A percentile compares a stretch with the other conserved stretches of the same genome.
These are phyloP conservation scores for Millerozyma miso DNA, from an alignment of 805 yeast species.

Conservation along the genomic window DNA sequence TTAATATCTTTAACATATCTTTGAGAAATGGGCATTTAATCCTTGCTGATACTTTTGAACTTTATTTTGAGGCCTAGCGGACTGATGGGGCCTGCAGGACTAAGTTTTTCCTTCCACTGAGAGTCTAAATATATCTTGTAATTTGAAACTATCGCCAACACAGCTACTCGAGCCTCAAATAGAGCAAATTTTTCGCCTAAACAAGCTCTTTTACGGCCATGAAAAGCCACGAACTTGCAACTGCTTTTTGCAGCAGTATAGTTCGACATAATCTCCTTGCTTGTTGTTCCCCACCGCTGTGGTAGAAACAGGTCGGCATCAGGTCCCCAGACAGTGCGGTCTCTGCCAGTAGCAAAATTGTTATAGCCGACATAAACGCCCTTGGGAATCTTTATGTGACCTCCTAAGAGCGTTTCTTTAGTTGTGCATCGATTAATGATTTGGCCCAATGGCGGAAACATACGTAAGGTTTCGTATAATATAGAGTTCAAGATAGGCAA, in stretches of 20 bases:
- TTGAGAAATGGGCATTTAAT: no score
- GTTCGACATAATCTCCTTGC: slow-evolving; percentile 31
- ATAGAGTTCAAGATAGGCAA: slow-evolving; percentile 30
- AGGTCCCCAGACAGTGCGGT: slow-evolving; percentile 39
- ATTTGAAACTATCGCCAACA: slow-evolving; percentile 30
- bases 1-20: no score
- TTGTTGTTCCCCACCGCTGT: slow-evolving; percentile 47
- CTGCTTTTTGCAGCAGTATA: slow-evolving; percentile 43
- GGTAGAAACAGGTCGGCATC: slow-evolving; percentile 44
- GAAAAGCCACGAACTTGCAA: slow-evolving; percentile 50
- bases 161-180: slow-evolving; percentile 37
- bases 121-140: slow-evolving; percentile 37
- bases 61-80: slow-evolving; percentile 37
- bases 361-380: slow-evolving; percentile 54
- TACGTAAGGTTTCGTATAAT: slow-evolving; percentile 45
- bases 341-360: slow-evolving; percentile 49
- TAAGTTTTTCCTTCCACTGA: slow-evolving; percentile 45
- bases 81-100: slow-evolving; percentile 57
- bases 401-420: slow-evolving; percentile 34
- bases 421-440: slow-evolving; percentile 49
- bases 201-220: slow-evolving; percentile 59
- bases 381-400: slow-evolving; percentile 41
- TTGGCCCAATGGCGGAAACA: slow-evolving; percentile 55
- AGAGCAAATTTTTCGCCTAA: slow-evolving; percentile 57
- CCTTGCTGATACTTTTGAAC: slow-evolving; percentile 10